These are phyloP conservation scores for Macrophomina tecta DNA, from an alignment of 2,329 filamentous ascomycete genomes.

Conservation along the genomic window DNA sequence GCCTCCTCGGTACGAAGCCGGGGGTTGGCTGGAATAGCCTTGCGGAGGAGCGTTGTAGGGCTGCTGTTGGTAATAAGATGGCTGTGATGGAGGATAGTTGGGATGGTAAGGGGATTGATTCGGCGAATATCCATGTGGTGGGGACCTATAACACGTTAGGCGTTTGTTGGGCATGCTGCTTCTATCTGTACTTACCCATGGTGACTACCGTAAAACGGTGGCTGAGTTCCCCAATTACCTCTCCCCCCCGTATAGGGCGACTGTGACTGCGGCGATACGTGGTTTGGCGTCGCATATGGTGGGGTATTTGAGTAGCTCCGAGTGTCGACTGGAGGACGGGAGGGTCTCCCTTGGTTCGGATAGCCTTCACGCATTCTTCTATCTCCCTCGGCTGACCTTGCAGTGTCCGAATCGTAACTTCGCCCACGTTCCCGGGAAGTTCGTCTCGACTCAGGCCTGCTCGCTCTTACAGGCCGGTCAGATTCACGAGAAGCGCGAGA, in stretches of 20 bases:
- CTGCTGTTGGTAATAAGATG: conserved; percentile 58
- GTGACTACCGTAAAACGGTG: conserved; percentile 52
- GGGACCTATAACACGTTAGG: conserved; percentile 46
- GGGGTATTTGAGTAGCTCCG: conserved; percentile 65
- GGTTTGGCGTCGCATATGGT: conserved; percentile 60
- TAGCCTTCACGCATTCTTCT: conserved; percentile 44
- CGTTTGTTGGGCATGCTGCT: conserved; percentile 29
- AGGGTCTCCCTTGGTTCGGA: conserved; percentile 44
- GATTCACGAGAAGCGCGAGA: conserved; percentile 33
- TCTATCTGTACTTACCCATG: conserved; percentile 54
- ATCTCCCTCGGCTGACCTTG: conserved; percentile 34
- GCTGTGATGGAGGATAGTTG: conserved; percentile 51
- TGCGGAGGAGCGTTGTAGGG: conserved; percentile 64
- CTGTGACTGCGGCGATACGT: conserved; percentile 66
- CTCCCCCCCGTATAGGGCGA: conserved; percentile 65
- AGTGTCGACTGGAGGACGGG: conserved; percentile 50
- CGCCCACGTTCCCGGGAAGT: conserved; percentile 39
- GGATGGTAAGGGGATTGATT: conserved; percentile 60
- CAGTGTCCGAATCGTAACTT: conserved; percentile 41
- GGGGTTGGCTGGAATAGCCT: conserved; percentile 53
- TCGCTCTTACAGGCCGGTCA: conserved; percentile 31
- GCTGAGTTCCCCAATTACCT: conserved; percentile 59
- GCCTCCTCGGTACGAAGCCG: conserved; percentile 59
- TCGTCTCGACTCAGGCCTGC: conserved; percentile 34
- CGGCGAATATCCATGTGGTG: conserved; percentile 63